These are phyloP conservation scores for Malassezia restricta DNA, from an alignment of 1,284 basidiomycete genomes.

Conservation along the genomic window DNA sequence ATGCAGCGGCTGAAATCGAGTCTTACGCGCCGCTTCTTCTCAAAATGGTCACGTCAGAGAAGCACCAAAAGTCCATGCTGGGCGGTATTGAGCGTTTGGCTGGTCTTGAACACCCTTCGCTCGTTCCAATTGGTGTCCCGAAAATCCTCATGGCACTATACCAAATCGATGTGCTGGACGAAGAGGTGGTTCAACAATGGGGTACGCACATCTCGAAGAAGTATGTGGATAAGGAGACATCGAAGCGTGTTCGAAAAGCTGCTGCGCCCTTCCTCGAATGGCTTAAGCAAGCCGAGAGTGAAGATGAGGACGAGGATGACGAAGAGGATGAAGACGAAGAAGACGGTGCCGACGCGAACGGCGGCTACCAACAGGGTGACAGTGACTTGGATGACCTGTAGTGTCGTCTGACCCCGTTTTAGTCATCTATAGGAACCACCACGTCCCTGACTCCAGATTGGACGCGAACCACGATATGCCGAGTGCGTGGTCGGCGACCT, in stretches of 20 bases:
- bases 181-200: constrained; percentile 81
- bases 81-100: constrained; percentile 48
- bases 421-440: no score
- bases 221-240: constrained; percentile 87
- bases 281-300: constrained; percentile 41
- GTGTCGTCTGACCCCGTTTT: not conserved
- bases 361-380: constrained; percentile 33
- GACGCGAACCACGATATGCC: not conserved
- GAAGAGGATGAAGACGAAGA: constrained; percentile 27
- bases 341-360: constrained; percentile 16
- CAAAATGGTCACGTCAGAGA: constrained; percentile 62
- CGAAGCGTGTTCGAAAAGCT: constrained; percentile 89
- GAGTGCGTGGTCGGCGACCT: not conserved
- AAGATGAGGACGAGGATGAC: constrained; percentile 38
- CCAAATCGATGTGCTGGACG: constrained; percentile 81
- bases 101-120: constrained; percentile 33
- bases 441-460: no score
- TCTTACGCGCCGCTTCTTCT: constrained; percentile 64
- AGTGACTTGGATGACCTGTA: constrained; percentile 37
- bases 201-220: constrained; percentile 91
- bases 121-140: constrained; percentile 53
- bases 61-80: constrained; percentile 84
- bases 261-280: constrained; percentile 74
- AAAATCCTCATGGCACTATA: constrained; percentile 93
- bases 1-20: constrained; percentile 63